Base-by-base conservation (phyloP, 2,329 filamentous ascomycete genomes). In the Trichoderma atroviride region DNA sequence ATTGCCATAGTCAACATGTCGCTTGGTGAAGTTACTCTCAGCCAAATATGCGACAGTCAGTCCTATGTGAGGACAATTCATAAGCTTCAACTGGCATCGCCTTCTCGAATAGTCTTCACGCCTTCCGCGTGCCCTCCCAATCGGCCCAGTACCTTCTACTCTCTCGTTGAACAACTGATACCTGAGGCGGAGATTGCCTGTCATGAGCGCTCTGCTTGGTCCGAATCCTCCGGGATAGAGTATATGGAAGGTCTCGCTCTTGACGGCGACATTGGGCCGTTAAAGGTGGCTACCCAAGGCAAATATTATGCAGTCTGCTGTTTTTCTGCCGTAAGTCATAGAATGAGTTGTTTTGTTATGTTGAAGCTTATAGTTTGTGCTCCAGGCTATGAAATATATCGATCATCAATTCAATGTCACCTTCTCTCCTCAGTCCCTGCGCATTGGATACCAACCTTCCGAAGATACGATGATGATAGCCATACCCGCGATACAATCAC, bases 381-480 rank as follows among this genome's bases (percentile, higher is more conserved):
- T 13, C 47, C 37, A 97, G 93, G 91, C 85, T 4, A 83, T 98
- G 77, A 93, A 92, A 75, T 97, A 92, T 77, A 86, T 96, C 58
- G 92, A 97, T 69, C 79, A 91, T 1, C 87, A 89, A 7, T 85
- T 93, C 71, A 84, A 84, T 4, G 85, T 91, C 70, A 88, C 85
- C 0, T 96, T 97, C 76, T 85, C 89, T 4, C 84, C 86, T n/a
- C 91, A 96, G 76, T 94, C 94, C 24, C 86, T 98, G 37, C 89
- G 93, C 4, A 91, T 98, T 75, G 91, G 89, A 72, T 97, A 97
- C 74, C 91, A 95, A 75, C 91, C 94, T 0, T 94, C 93, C 0
- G 92, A 97, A 76, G 92, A 95, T 29, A 92, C 93, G 0, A 97
- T 98, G 94, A 93, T 97, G 87, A 96, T 98, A 74, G 95, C 97